A percentile compares a stretch with the other conserved stretches of the same genome.
Conservation (phyloP, 768 basidiomycete species). For the Leccinum aurantiacum region DNA sequence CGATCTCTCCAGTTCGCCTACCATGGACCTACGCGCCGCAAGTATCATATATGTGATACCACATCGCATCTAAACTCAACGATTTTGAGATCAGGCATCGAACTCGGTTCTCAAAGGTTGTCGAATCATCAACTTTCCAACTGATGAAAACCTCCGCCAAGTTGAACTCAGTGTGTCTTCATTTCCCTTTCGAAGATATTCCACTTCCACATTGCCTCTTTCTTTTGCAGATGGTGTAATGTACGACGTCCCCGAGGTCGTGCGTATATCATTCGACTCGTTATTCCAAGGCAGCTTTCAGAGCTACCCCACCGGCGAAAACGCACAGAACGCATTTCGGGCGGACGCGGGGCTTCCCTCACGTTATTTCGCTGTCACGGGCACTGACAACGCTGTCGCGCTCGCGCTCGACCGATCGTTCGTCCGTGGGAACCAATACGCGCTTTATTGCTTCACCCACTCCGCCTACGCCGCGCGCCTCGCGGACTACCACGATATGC, state of each 20-base stretch:
- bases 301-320: conserved; percentile 1
- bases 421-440: conserved; percentile 2
- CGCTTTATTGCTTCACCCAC: conserved; percentile 1
- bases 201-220: not conserved
- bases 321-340: not conserved
- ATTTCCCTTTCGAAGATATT: not conserved
- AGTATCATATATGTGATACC: not conserved
- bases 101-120: conserved; percentile 2
- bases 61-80: not conserved
- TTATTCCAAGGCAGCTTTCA: not conserved
- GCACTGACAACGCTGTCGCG: not conserved
- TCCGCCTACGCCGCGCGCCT: conserved; percentile 1
- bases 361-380: conserved; percentile 7
- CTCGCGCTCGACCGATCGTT: conserved; percentile 1
- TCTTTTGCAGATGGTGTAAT: not conserved
- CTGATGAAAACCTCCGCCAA: not conserved
- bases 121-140: conserved; percentile 4
- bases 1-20: conserved; percentile 12
- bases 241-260: not conserved
- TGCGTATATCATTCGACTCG: not conserved
- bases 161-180: not conserved
- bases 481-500: conserved; percentile 1
- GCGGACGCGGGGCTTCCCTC: not conserved
- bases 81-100: not conserved
- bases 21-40: conserved; percentile 11